Evolutionary conservation across 208 protist genomes (phyloP).

Genomic region (Acanthamoeba castellanii): DNA sequence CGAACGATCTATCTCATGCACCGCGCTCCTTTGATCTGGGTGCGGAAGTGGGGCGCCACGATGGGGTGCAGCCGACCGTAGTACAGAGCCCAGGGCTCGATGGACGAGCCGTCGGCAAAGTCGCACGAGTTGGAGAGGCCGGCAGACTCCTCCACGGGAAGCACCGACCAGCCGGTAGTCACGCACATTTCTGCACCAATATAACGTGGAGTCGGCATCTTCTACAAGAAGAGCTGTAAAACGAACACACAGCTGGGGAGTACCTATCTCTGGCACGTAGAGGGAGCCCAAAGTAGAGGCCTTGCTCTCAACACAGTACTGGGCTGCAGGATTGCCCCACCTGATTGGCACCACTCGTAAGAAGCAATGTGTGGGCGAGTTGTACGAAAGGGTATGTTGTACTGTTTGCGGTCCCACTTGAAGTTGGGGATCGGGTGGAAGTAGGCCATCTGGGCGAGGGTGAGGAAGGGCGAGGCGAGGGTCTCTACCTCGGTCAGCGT

Average conservation of each 20-base stretch:
- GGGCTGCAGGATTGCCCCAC: background rate
- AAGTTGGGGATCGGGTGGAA: background rate
- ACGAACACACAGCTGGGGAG: too few relatives aligned
- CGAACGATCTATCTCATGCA: background rate
- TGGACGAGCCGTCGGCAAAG: background rate
- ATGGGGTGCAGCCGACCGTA: background rate
- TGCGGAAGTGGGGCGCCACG: background rate
- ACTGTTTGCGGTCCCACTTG: background rate
- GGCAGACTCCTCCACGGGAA: background rate
- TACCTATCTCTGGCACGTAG: background rate
- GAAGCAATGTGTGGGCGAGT: too few relatives aligned
- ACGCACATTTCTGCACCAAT: background rate
- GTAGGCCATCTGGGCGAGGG: conserved; percentile 20
- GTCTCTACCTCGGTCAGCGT: background rate
- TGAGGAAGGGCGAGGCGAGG: background rate
- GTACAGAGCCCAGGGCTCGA: background rate
- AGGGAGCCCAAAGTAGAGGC: too few relatives aligned
- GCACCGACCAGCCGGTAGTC: background rate
- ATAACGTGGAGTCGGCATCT: too few relatives aligned
- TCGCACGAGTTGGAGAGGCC: conserved; percentile 11
- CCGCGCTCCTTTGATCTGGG: background rate
- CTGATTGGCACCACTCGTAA: background rate
- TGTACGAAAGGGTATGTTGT: too few relatives aligned
- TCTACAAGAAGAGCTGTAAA: too few relatives aligned
- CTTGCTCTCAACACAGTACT: background rate